These are phyloP conservation scores for Auricularia sp. DNA, from an alignment of 768 basidiomycete genomes.

Conservation along the genomic window DNA sequence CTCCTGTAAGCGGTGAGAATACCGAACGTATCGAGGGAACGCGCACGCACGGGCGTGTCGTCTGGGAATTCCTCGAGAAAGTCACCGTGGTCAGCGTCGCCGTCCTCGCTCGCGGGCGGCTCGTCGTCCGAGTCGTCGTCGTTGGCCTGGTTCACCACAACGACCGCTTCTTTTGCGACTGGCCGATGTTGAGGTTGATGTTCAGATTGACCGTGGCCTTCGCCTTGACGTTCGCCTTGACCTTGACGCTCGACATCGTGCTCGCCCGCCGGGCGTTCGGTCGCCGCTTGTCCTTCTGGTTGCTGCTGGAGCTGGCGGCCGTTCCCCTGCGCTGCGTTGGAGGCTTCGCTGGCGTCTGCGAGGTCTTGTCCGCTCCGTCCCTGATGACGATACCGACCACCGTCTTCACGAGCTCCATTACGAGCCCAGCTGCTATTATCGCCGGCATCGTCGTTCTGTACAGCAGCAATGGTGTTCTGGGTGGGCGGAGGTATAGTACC, in stretches of 20 bases:
- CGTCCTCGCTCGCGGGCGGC: conserved; percentile 34
- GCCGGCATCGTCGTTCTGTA: neutral
- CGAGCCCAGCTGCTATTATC: neutral
- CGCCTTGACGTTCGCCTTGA: neutral
- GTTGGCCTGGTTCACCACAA: conserved; percentile 7
- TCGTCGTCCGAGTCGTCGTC: conserved; percentile 40
- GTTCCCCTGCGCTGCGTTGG: conserved; percentile 3
- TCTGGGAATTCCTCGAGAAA: conserved; percentile 72
- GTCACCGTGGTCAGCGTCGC: conserved; percentile 28
- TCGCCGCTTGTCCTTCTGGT: neutral
- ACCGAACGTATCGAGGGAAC: neutral
- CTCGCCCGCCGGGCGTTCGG: neutral
- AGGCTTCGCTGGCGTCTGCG: neutral
- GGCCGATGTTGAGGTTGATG: neutral
- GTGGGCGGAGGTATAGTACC: too few relatives aligned
- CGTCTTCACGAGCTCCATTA: neutral
- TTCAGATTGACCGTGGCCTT: neutral
- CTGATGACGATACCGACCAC: neutral
- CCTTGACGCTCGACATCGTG: neutral
- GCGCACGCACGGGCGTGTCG: conserved; percentile 59
- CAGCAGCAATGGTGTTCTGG: neutral
- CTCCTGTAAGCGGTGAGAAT: conserved; percentile 43
- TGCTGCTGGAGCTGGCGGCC: neutral
- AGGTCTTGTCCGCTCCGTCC: neutral
- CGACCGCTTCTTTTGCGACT: neutral